Evolutionary conservation across 2,329 filamentous ascomycete genomes (phyloP).

Genomic region (Mollisiaceae sp.): DNA sequence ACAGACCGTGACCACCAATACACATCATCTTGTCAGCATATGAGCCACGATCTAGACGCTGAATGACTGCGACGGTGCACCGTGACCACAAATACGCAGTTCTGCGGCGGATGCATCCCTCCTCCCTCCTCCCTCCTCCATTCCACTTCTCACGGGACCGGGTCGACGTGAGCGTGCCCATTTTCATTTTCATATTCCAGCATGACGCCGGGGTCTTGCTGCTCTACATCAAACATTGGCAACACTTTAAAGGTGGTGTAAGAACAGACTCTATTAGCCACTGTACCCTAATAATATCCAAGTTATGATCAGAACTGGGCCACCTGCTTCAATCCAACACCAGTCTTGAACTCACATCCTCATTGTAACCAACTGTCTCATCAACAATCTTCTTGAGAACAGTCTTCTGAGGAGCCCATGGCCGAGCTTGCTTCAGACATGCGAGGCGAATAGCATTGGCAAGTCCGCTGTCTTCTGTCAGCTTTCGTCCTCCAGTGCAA

Average conservation of each 20-base stretch:
- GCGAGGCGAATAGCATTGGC: conserved; percentile 32
- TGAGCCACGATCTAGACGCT: no score
- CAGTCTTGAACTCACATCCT: conserved; percentile 34
- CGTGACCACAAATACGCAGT: not conserved
- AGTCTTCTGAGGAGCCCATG: conserved; percentile 30
- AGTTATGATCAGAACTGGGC: not conserved
- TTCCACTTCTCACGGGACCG: no score
- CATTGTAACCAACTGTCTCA: conserved; percentile 36
- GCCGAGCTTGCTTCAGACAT: conserved; percentile 27
- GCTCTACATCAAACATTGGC: no score
- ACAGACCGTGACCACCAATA: not conserved
- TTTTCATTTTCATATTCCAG: no score
- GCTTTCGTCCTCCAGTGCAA: not conserved
- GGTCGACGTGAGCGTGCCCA: no score
- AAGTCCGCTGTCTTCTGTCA: conserved; percentile 28
- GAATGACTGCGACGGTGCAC: not conserved
- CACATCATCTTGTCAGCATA: no score
- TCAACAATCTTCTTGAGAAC: conserved; percentile 35
- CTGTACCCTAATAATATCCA: not conserved
- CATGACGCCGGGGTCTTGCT: no score
- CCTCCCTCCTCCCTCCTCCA: no score
- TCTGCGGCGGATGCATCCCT: no score
- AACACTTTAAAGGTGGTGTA: no score
- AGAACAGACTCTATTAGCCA: no score
- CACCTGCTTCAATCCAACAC: conserved; percentile 13